A percentile compares a stretch with the other conserved stretches of the same genome.
Conservation (phyloP, 2,329 filamentous ascomycete genomes). For the Pseudogymnoascus sp. region DNA sequence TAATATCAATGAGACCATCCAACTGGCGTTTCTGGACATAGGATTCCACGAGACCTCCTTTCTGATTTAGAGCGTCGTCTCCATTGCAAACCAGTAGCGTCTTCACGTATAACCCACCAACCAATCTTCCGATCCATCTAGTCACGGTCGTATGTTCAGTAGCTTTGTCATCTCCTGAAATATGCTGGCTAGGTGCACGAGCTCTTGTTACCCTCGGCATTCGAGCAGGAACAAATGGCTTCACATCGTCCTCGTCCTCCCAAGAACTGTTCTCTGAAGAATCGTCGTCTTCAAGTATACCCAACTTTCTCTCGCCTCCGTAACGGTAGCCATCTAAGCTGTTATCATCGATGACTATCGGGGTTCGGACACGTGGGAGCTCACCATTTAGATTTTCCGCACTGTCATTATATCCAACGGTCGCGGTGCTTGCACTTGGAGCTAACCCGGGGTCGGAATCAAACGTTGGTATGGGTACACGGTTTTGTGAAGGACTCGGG, state of each 20-base stretch:
- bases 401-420: background rate
- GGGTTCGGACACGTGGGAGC: background rate
- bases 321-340: background rate
- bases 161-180: background rate
- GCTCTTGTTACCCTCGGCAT: background rate
- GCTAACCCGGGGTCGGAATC: background rate
- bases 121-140: constrained; percentile 4
- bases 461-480: background rate
- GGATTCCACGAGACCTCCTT: background rate
- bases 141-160: constrained; percentile 4
- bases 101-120: constrained; percentile 4
- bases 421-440: background rate
- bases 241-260: background rate
- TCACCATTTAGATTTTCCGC: background rate
- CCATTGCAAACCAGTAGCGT: constrained; percentile 7
- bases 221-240: background rate
- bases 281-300: background rate
- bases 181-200: background rate
- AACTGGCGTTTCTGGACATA: constrained; percentile 1
- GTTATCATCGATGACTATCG: background rate
- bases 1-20: constrained; percentile 1
- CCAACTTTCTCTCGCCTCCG: too few species aligned
- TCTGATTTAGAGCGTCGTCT: background rate
- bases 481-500: background rate
- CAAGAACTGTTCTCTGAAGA: background rate